Evolutionary conservation across 768 basidiomycete genomes (phyloP).

Genomic region (Tephrocybe sp.): DNA sequence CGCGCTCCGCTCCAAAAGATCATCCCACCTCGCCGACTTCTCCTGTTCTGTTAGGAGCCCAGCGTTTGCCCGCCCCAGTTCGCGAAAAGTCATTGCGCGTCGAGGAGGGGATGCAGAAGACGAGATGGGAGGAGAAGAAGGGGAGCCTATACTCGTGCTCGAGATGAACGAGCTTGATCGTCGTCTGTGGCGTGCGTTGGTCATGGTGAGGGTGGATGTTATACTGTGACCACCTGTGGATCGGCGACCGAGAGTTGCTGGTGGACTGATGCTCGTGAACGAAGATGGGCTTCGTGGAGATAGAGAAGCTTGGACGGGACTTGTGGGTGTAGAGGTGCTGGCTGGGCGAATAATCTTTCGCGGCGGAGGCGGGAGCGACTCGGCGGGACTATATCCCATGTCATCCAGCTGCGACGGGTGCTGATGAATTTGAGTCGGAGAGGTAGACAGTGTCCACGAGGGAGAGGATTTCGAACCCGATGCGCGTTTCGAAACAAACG

Average conservation of each 20-base stretch:
- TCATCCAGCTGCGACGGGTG: neutral
- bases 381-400: neutral
- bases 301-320: neutral
- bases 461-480: slow-evolving; percentile 14
- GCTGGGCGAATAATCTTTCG: slow-evolving; percentile 20
- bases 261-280: neutral
- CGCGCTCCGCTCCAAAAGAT: slow-evolving; percentile 63
- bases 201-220: slow-evolving; percentile 20
- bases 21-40: slow-evolving; percentile 73
- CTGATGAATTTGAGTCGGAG: slow-evolving; percentile 7
- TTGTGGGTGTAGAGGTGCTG: slow-evolving; percentile 7
- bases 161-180: slow-evolving; percentile 21
- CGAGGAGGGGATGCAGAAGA: slow-evolving; percentile 16
- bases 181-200: slow-evolving; percentile 10
- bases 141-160: neutral
- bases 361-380: slow-evolving; percentile 23
- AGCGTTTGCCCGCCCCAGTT: slow-evolving; percentile 34
- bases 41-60: slow-evolving; percentile 59
- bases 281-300: neutral
- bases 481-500: slow-evolving; percentile 28
- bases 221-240: slow-evolving; percentile 25
- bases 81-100: slow-evolving; percentile 46
- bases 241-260: slow-evolving; percentile 15
- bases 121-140: neutral
- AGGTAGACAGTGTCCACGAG: slow-evolving; percentile 7